These are phyloP conservation scores for Neurospora sp. DNA, from an alignment of 495 filamentous ascomycete genomes.

Conservation along the genomic window DNA sequence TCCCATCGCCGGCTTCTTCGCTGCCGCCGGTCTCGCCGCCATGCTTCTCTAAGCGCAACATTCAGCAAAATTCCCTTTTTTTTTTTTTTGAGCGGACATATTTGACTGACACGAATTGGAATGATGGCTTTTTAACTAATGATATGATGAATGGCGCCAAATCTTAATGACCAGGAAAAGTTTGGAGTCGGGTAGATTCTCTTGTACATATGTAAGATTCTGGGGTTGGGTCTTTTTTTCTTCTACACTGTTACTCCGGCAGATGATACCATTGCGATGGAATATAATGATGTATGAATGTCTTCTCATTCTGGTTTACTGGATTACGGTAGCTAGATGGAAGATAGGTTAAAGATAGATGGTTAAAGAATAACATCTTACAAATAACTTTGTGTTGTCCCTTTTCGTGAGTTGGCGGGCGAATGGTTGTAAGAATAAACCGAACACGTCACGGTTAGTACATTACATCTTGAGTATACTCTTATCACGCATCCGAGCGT, in stretches of 20 bases:
- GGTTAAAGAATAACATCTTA: background rate
- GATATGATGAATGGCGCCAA: background rate
- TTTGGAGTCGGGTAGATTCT: background rate
- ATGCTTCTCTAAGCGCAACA: constrained; percentile 17
- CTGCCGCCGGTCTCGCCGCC: constrained; percentile 26
- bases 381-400: background rate
- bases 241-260: background rate
- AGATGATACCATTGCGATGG: background rate
- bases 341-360: background rate
- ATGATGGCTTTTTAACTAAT: background rate
- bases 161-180: background rate
- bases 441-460: too few relatives aligned
- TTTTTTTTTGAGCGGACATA: background rate
- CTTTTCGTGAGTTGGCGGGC: background rate
- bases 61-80: too few relatives aligned
- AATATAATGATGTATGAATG: background rate
- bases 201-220: background rate
- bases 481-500: too few relatives aligned
- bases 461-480: too few relatives aligned
- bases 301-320: background rate
- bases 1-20: constrained; percentile 22
- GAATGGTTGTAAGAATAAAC: too few relatives aligned
- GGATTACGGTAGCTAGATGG: background rate
- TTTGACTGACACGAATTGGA: background rate
- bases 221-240: background rate